phyloP scores from a whole-genome alignment of 2,329 filamentous ascomycete species.

The Neobulgaria alba region DNA sequence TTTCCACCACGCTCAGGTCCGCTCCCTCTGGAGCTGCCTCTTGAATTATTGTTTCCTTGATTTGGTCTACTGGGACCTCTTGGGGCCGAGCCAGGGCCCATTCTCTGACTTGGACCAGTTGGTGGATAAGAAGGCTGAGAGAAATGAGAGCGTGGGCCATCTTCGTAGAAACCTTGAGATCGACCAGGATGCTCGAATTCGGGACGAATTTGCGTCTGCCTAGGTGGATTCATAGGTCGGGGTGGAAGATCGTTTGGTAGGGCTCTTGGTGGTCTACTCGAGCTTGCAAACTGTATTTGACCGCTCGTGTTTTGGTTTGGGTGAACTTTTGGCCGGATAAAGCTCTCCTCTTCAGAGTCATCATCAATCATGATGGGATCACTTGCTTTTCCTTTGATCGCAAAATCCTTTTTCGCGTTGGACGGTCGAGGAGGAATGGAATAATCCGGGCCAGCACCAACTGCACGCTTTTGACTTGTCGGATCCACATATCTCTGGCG shows the following conservation, averaged over 20 bases:
- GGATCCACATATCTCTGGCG: constrained; percentile 41
- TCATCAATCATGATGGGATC: constrained; percentile 25
- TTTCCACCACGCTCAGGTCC: too few species aligned
- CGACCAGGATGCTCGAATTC: neutral
- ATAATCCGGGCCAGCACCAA: constrained; percentile 24
- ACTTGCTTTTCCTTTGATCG: constrained; percentile 26
- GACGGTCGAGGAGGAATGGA: constrained; percentile 11
- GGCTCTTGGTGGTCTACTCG: neutral
- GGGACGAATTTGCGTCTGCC: neutral
- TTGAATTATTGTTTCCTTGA: too few species aligned
- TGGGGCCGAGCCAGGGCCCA: neutral
- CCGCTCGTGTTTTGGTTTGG: constrained; percentile 3
- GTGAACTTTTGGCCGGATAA: constrained; percentile 24
- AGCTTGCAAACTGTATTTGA: constrained; percentile 14
- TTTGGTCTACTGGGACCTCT: neutral
- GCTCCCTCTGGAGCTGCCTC: too few species aligned
- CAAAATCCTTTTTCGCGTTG: constrained; percentile 16
- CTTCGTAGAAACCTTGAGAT: neutral
- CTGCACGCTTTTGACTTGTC: constrained; percentile 27
- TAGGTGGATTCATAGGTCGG: neutral
- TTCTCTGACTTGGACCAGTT: neutral
- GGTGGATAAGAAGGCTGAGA: neutral
- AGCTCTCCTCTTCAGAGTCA: constrained; percentile 20
- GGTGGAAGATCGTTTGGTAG: neutral
- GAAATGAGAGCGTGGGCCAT: neutral